Percentiles rank a stretch among this genome's conserved stretches.
These are phyloP conservation scores for Cercospora sojina DNA, from an alignment of 2,329 filamentous ascomycete species.

Conservation along the genomic window DNA sequence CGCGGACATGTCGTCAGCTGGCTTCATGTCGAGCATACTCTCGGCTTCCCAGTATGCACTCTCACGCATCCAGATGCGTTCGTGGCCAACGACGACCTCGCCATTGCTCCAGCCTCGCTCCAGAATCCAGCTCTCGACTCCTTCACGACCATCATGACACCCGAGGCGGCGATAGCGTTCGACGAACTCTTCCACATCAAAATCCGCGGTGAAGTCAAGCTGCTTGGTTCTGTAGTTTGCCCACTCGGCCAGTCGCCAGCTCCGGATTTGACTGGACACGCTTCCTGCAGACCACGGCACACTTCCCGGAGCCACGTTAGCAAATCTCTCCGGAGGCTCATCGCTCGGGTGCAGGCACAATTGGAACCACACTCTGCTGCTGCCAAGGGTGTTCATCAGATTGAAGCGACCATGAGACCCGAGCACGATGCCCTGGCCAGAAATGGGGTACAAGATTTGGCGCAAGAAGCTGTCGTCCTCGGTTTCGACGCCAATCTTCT, in stretches of 20 bases:
- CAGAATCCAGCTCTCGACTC: conserved; percentile 89
- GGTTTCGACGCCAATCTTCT: conserved; percentile 79
- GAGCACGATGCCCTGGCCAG: conserved; percentile 74
- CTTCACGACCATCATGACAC: conserved; percentile 85
- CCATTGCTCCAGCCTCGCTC: conserved; percentile 98
- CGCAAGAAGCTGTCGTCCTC: conserved; percentile 81
- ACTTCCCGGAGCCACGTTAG: conserved; percentile 68
- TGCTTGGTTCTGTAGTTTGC: conserved; percentile 87
- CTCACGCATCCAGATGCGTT: conserved; percentile 95
- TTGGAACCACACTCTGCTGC: conserved; percentile 94
- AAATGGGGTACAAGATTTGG: conserved; percentile 74
- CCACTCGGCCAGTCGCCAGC: conserved; percentile 95
- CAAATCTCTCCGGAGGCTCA: conserved; percentile 71
- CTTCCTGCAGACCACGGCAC: conserved; percentile 90
- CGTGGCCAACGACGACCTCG: conserved; percentile 84
- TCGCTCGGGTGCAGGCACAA: conserved; percentile 89
- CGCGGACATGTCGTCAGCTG: conserved; percentile 48
- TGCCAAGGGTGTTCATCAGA: conserved; percentile 69
- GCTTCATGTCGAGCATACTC: conserved; percentile 87
- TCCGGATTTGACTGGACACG: conserved; percentile 86
- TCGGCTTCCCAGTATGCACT: conserved; percentile 97
- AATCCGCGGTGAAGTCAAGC: conserved; percentile 94
- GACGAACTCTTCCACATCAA: conserved; percentile 88
- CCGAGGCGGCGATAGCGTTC: conserved; percentile 79
- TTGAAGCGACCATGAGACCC: conserved; percentile 78